These are phyloP conservation scores for Endogone sp. DNA, from an alignment of 192 early-diverging fungal genomes.

Conservation along the genomic window DNA sequence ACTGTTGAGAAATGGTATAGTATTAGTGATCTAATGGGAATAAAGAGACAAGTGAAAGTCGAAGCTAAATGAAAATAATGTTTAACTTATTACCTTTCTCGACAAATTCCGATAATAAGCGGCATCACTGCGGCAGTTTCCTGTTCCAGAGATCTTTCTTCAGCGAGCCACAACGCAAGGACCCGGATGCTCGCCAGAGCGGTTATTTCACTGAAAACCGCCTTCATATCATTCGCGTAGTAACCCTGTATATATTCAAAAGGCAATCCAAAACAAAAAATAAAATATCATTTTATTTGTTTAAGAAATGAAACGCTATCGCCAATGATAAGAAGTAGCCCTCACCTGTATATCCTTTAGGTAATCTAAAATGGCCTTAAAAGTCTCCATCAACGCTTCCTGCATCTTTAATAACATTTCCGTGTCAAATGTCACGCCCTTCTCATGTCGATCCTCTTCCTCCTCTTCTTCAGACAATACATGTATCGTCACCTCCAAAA, in stretches of 20 bases:
- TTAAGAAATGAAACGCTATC: no score
- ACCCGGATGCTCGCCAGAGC: conserved; percentile 23
- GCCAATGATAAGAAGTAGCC: not conserved
- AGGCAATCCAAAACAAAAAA: no score
- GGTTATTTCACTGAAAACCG: conserved; percentile 11
- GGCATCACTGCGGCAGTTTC: no score
- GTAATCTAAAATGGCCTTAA: conserved; percentile 31
- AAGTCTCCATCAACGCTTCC: conserved; percentile 26
- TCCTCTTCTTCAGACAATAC: conserved; percentile 24
- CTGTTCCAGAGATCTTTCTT: conserved; percentile 11
- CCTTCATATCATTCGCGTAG: not conserved
- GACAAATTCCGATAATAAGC: no score
- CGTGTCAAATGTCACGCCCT: conserved; percentile 16
- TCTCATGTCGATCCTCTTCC: conserved; percentile 13
- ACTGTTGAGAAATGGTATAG: no score
- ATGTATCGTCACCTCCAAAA: conserved; percentile 34
- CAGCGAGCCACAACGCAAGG: conserved; percentile 25
- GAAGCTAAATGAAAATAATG: no score
- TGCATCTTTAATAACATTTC: conserved; percentile 28
- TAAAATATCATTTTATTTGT: no score
- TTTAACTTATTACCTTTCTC: no score
- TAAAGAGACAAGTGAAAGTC: no score
- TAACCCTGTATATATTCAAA: no score
- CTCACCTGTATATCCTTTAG: conserved; percentile 21
- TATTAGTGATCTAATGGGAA: no score